A percentile compares a stretch with the other conserved stretches of the same genome.
phyloP scores from a whole-genome alignment of 106 monocot genomes.

The Dactylorhiza incarnata region DNA sequence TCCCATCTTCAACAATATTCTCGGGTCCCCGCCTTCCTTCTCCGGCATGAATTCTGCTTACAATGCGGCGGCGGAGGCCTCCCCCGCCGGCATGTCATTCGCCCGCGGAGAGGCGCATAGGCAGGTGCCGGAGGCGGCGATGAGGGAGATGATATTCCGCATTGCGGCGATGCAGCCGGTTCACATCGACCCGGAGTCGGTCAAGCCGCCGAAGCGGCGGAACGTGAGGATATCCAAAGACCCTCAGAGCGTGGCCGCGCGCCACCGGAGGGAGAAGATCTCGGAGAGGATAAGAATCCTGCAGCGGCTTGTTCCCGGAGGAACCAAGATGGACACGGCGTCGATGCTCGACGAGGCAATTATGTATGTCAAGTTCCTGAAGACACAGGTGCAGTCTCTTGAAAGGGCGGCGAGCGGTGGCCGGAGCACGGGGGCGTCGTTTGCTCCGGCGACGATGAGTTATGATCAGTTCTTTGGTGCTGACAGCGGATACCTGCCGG shows the following conservation, averaged over 20 bases:
- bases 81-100: no score
- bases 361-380: slow-evolving; percentile 87
- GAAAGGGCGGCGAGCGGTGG: slow-evolving; percentile 28
- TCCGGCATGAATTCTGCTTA: neutral
- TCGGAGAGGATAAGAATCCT: slow-evolving; percentile 79
- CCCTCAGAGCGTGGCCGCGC: slow-evolving; percentile 91
- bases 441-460: neutral
- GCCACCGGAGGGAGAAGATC: slow-evolving; percentile 77
- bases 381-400: slow-evolving; percentile 71
- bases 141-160: slow-evolving; percentile 90
- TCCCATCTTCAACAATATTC: neutral
- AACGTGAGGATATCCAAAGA: slow-evolving; percentile 84
- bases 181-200: slow-evolving; percentile 75
- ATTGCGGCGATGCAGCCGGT: slow-evolving; percentile 93
- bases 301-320: slow-evolving; percentile 80
- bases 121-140: slow-evolving; percentile 36
- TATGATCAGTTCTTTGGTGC: neutral
- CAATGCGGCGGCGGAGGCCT: neutral
- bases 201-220: slow-evolving; percentile 71
- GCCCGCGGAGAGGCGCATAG: no score
- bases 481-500: neutral
- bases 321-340: slow-evolving; percentile 95
- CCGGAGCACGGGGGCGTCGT: neutral
- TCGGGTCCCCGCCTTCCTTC: neutral
- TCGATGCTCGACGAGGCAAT: slow-evolving; percentile 94